A percentile compares a stretch with the other conserved stretches of the same genome.
phyloP scores from a whole-genome alignment of 2,329 filamentous ascomycete species.

The Delphinella strobiligena region DNA sequence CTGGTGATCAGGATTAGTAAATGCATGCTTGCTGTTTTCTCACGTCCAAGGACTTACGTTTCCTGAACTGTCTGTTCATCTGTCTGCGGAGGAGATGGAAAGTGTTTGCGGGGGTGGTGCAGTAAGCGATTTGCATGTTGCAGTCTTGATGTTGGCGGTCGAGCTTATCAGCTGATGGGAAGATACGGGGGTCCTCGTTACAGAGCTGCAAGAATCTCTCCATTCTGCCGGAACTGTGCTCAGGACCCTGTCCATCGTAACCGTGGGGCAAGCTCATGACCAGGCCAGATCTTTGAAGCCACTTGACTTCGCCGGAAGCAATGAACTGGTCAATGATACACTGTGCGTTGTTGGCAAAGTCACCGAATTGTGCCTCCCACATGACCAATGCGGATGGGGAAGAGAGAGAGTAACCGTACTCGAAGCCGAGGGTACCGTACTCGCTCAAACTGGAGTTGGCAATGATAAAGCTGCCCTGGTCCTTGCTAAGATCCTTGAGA shows the following conservation, averaged over 20 bases:
- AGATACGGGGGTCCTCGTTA: conserved; percentile 92
- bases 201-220: conserved; percentile 95
- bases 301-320: conserved; percentile 93
- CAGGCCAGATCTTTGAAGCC: conserved; percentile 94
- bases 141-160: conserved; percentile 97
- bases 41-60: conserved; percentile 54
- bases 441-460: conserved; percentile 83
- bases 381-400: conserved; percentile 96
- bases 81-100: conserved; percentile 95
- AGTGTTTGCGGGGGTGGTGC: conserved; percentile 89
- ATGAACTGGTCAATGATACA: conserved; percentile 99
- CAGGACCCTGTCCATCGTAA: conserved; percentile 94
- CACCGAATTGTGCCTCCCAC: conserved; percentile 99
- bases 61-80: conserved; percentile 98
- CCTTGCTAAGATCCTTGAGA: conserved; percentile 74
- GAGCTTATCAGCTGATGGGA: conserved; percentile 77
- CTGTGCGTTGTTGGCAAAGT: conserved; percentile 99
- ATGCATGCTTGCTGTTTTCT: conserved; percentile 9
- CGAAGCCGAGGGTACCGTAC: conserved; percentile 75
- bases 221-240: conserved; percentile 94
- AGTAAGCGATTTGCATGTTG: conserved; percentile 97
- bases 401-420: conserved; percentile 95
- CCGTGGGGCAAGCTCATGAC: conserved; percentile 95
- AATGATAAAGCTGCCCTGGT: conserved; percentile 93
- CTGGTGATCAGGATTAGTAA: conserved; percentile 41